Evolutionary conservation across 2,329 filamentous ascomycete genomes (phyloP).

Genomic region (Biscogniauxia sp.): DNA sequence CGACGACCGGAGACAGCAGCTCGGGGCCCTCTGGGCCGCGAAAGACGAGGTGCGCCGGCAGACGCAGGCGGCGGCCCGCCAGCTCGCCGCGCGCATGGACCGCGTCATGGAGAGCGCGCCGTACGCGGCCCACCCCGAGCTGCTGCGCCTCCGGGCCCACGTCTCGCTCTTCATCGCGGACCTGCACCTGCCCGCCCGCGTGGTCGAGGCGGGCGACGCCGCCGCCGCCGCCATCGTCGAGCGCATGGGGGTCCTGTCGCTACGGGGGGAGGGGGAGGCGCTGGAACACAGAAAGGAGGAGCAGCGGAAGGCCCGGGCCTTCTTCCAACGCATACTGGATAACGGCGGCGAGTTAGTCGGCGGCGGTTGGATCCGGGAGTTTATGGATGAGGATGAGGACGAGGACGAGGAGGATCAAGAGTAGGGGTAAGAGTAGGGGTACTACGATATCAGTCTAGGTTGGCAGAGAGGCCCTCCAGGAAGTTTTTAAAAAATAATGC

Average conservation of each 20-base stretch:
- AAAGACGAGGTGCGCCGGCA: conserved; percentile 43
- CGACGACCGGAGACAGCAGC: not conserved
- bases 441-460: conserved; percentile 31
- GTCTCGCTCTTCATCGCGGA: conserved; percentile 74
- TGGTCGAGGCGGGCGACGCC: conserved; percentile 13
- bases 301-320: conserved; percentile 34
- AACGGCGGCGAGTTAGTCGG: conserved; percentile 33
- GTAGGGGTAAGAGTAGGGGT: no score
- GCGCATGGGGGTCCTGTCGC: conserved; percentile 13
- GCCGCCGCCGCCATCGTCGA: conserved; percentile 1
- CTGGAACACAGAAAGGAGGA: conserved; percentile 33
- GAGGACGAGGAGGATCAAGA: conserved; percentile 31
- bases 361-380: conserved; percentile 27
- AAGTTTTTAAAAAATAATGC: no score
- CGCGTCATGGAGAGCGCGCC: conserved; percentile 66
- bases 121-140: conserved; percentile 63
- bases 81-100: conserved; percentile 69
- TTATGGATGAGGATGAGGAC: conserved; percentile 28
- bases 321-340: conserved; percentile 39
- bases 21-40: conserved; percentile 22
- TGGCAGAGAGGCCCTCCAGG: no score
- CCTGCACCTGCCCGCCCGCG: conserved; percentile 48
- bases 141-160: conserved; percentile 72
- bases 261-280: conserved; percentile 31
- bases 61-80: conserved; percentile 58